A percentile compares a stretch with the other conserved stretches of the same genome.
phyloP scores from a whole-genome alignment of 371 early-diverging fungal species.

The Rhizopus stolonifer region DNA sequence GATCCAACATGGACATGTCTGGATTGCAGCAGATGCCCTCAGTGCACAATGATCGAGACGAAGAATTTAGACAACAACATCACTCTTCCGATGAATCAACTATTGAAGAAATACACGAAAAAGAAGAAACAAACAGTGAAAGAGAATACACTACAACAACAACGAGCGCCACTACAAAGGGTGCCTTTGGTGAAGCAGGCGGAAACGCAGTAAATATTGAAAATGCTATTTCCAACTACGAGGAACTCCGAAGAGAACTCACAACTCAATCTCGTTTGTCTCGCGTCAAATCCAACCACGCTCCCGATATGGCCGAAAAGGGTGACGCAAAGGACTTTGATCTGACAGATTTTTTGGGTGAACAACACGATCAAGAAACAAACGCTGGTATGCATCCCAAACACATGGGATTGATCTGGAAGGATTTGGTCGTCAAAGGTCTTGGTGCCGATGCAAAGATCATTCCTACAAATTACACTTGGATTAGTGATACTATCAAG shows the following conservation, averaged over 20 bases:
- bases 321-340: slow-evolving; percentile 29
- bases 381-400: slow-evolving; percentile 45
- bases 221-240: slow-evolving; percentile 42
- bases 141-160: slow-evolving; percentile 3
- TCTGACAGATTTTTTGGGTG: slow-evolving; percentile 28
- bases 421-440: slow-evolving; percentile 47
- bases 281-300: slow-evolving; percentile 20
- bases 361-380: slow-evolving; percentile 20
- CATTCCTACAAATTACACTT: slow-evolving; percentile 27
- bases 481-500: slow-evolving; percentile 20
- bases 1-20: slow-evolving; percentile 28
- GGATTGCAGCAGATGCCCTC: slow-evolving; percentile 21
- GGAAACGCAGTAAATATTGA: slow-evolving; percentile 52
- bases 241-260: slow-evolving; percentile 47
- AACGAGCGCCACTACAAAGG: not conserved
- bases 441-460: slow-evolving; percentile 39
- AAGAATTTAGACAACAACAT: slow-evolving; percentile 18
- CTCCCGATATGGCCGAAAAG: slow-evolving; percentile 23
- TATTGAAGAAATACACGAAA: slow-evolving; percentile 24
- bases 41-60: slow-evolving; percentile 13
- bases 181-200: slow-evolving; percentile 41
- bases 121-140: slow-evolving; percentile 22
- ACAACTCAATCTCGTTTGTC: slow-evolving; percentile 42
- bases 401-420: slow-evolving; percentile 51
- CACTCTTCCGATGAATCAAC: slow-evolving; percentile 24